Conservation (phyloP, 2,329 filamentous ascomycete species). For the Talaromyces piceae region DNA sequence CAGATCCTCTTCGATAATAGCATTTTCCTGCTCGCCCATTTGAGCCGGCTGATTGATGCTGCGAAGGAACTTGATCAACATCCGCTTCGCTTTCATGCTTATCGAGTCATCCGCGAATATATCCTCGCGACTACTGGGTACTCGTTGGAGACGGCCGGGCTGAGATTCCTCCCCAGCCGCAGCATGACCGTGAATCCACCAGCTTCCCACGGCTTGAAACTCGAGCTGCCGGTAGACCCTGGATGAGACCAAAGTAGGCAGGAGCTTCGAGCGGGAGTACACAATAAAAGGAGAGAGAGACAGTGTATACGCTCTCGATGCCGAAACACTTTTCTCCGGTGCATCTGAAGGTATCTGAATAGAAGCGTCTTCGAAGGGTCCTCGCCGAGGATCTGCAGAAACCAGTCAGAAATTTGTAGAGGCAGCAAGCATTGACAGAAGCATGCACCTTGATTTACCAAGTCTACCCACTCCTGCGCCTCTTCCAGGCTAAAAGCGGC, state of each 20-base stretch:
- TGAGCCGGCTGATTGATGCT: constrained; percentile 60
- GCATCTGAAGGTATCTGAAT: constrained; percentile 19
- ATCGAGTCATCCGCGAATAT: constrained; percentile 74
- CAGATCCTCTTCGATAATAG: constrained; percentile 49
- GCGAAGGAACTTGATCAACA: constrained; percentile 88
- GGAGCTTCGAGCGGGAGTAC: constrained; percentile 70
- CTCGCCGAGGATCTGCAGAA: constrained; percentile 22
- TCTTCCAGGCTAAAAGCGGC: constrained; percentile 81
- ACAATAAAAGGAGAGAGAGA: constrained; percentile 80
- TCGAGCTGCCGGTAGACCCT: constrained; percentile 83
- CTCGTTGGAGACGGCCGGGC: constrained; percentile 50
- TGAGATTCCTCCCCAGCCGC: constrained; percentile 10
- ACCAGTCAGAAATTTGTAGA: constrained; percentile 5
- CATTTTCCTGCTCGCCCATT: constrained; percentile 43
- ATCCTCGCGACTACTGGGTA: constrained; percentile 86
- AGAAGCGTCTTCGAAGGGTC: constrained; percentile 34
- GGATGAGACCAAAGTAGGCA: constrained; percentile 79
- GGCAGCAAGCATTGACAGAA: neutral
- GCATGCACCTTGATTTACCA: constrained; percentile 34
- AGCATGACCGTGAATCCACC: constrained; percentile 60
- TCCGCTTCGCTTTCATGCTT: constrained; percentile 71
- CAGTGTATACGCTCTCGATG: constrained; percentile 70
- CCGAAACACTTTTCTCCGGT: constrained; percentile 20
- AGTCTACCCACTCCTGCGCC: constrained; percentile 63
- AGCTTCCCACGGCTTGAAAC: constrained; percentile 86